phyloP scores from a whole-genome alignment of 2,329 filamentous ascomycete species.

The Claviceps sp. region DNA sequence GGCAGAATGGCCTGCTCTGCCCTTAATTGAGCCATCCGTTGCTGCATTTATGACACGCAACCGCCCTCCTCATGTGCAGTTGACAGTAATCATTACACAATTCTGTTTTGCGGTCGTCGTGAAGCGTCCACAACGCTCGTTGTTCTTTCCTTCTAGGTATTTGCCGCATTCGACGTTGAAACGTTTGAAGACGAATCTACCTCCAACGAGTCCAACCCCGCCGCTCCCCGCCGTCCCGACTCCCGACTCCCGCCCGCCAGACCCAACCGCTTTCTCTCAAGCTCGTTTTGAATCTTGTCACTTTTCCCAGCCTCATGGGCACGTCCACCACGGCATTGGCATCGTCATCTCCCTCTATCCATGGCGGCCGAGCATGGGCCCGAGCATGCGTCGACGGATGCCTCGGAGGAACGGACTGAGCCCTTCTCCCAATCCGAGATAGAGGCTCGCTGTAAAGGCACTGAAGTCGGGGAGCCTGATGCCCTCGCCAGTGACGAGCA shows the following conservation, averaged over 20 bases:
- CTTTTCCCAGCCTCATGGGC: constrained; percentile 2
- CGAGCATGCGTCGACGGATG: constrained; percentile 23
- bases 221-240: neutral
- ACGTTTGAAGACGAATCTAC: neutral
- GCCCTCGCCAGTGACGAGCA: constrained; percentile 24
- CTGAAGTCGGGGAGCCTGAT: constrained; percentile 31
- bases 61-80: no score
- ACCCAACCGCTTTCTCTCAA: neutral
- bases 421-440: constrained; percentile 44
- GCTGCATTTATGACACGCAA: constrained; percentile 14
- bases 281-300: constrained; percentile 1
- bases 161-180: no score
- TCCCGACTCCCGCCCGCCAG: neutral
- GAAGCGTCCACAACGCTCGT: no score
- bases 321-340: constrained; percentile 4
- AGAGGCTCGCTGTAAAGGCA: constrained; percentile 31
- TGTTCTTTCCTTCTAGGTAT: no score
- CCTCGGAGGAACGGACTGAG: constrained; percentile 41
- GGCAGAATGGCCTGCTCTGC: neutral
- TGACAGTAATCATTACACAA: no score
- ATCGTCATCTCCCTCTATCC: constrained; percentile 3
- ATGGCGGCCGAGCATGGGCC: constrained; percentile 33
- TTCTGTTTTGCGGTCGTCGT: no score
- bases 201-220: neutral
- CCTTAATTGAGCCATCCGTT: constrained; percentile 4